Percentiles rank a stretch among this genome's conserved stretches.
phyloP scores from a whole-genome alignment of 1,284 basidiomycete species.

The Cutaneotrichosporon daszewskae region DNA sequence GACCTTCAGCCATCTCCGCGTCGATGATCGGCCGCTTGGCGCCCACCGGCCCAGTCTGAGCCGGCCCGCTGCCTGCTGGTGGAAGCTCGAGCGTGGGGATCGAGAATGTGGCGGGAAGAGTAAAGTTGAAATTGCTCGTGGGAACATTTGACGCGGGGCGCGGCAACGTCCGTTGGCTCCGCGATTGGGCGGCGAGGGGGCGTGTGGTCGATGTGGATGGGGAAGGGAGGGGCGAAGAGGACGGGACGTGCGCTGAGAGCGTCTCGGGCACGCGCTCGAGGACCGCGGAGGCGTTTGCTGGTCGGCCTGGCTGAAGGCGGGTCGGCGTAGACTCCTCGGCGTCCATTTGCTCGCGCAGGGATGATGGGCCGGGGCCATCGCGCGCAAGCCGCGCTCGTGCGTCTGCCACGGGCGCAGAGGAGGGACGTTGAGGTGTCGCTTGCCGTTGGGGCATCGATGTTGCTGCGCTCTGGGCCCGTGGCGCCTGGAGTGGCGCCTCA shows the following conservation, averaged over 20 bases:
- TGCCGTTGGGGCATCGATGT: conserved; percentile 1
- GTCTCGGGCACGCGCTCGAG: conserved; percentile 5
- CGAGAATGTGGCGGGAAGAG: conserved; percentile 5
- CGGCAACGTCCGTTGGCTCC: background rate
- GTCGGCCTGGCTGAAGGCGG: background rate
- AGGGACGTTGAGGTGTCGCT: conserved; percentile 8
- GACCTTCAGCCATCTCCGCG: conserved; percentile 12
- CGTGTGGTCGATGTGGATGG: conserved; percentile 1
- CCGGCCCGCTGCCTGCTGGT: conserved; percentile 2
- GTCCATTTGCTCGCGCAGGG: conserved; percentile 10
- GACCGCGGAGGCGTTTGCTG: background rate
- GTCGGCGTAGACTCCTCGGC: conserved; percentile 4
- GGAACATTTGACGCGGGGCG: background rate
- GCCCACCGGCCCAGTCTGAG: conserved; percentile 12
- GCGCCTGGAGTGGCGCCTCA: conserved; percentile 12
- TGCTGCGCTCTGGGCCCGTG: conserved; percentile 4
- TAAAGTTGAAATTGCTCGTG: conserved; percentile 16
- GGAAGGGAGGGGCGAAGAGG: conserved; percentile 8
- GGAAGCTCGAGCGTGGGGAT: conserved; percentile 7
- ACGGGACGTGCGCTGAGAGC: background rate
- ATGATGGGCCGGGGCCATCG: conserved; percentile 1
- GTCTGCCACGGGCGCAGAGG: conserved; percentile 20
- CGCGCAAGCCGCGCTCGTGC: conserved; percentile 2
- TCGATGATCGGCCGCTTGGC: conserved; percentile 17
- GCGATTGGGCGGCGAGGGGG: background rate